Evolutionary conservation across 2,329 filamentous ascomycete species (phyloP).

Genomic region (Capronia coronata): DNA sequence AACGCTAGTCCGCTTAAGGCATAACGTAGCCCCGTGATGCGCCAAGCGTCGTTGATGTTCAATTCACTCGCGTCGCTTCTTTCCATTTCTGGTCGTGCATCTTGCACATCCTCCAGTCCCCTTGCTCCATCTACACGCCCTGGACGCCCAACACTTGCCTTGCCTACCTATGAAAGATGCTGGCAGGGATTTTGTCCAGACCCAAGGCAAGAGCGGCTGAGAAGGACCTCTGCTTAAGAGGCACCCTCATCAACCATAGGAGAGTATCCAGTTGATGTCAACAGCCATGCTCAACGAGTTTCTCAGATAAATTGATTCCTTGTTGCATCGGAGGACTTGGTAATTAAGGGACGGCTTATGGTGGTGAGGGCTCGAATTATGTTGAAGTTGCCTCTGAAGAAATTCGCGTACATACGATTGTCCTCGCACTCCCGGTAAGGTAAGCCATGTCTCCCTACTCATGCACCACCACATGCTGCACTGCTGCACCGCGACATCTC

Average conservation of each 20-base stretch:
- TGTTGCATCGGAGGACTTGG: background rate
- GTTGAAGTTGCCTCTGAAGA: background rate
- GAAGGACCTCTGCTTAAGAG: constrained; percentile 8
- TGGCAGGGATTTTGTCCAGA: constrained; percentile 7
- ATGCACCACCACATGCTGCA: background rate
- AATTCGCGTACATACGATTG: background rate
- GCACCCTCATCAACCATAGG: constrained; percentile 2
- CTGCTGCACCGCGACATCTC: background rate
- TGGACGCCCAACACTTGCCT: background rate
- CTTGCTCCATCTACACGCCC: background rate
- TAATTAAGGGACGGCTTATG: background rate
- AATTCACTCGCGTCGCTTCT: background rate
- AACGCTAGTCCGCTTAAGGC: background rate
- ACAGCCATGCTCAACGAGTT: constrained; percentile 3
- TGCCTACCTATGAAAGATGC: constrained; percentile 12
- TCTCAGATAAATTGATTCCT: background rate
- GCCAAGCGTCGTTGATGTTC: background rate
- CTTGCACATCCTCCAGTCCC: background rate
- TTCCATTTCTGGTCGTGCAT: background rate
- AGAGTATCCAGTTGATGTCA: background rate
- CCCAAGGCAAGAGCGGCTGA: constrained; percentile 15
- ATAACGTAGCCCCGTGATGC: background rate
- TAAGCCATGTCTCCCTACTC: constrained; percentile 7
- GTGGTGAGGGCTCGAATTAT: background rate
- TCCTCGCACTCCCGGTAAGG: constrained; percentile 2